phyloP scores from a whole-genome alignment of 305 asterid species.

The Fraxinus sp. region DNA sequence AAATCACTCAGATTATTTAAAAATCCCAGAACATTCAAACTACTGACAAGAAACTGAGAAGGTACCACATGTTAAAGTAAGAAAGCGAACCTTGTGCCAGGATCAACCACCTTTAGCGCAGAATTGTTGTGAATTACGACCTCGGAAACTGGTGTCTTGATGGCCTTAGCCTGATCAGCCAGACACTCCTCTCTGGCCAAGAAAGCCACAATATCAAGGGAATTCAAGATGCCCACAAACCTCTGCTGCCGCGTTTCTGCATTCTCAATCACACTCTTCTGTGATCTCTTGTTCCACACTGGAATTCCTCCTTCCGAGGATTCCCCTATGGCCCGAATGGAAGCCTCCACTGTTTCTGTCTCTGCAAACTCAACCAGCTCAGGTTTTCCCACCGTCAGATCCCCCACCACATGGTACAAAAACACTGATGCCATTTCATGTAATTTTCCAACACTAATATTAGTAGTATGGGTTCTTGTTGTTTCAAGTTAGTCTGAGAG shows the following conservation, averaged over 20 bases:
- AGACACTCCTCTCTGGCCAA: slow-evolving; percentile 66
- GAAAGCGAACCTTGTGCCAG: slow-evolving; percentile 73
- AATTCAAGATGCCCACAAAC: slow-evolving; percentile 81
- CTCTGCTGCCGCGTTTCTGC: slow-evolving; percentile 75
- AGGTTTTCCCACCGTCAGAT: slow-evolving; percentile 98
- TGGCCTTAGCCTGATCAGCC: slow-evolving; percentile 70
- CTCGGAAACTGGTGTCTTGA: slow-evolving; percentile 79
- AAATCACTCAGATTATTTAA: not conserved
- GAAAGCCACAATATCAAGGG: slow-evolving; percentile 84
- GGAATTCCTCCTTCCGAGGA: slow-evolving; percentile 88
- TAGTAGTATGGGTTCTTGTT: not conserved
- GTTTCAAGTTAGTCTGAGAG: not conserved
- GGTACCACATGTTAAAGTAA: not conserved
- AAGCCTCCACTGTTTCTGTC: slow-evolving; percentile 80
- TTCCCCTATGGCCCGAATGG: slow-evolving; percentile 77
- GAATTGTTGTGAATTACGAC: slow-evolving; percentile 61
- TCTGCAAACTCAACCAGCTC: slow-evolving; percentile 80
- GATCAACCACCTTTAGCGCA: slow-evolving; percentile 82
- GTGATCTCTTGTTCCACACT: slow-evolving; percentile 81
- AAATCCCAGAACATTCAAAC: not conserved
- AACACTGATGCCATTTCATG: slow-evolving; percentile 75
- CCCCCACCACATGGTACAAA: slow-evolving; percentile 96
- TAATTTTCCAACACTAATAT: slow-evolving; percentile 1
- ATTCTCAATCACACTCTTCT: slow-evolving; percentile 52
- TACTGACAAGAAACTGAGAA: not conserved